Conservation (phyloP, 345 rosid genomes). For the Gossypium ekmanianum region DNA sequence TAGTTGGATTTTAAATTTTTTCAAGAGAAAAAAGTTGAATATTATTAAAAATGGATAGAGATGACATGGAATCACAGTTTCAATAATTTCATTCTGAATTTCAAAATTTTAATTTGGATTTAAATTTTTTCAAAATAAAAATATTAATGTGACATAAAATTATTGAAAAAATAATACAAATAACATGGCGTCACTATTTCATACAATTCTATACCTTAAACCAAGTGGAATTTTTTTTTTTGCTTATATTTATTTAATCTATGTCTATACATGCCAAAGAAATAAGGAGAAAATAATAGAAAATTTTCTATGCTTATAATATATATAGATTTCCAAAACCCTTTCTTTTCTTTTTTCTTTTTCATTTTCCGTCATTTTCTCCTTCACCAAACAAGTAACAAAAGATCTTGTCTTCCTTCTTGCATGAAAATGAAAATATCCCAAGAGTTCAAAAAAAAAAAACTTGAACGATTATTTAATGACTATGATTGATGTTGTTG, state of each 20-base stretch:
- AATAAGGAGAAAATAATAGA: not conserved
- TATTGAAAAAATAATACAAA: too few species aligned
- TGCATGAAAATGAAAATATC: not conserved
- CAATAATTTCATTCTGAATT: too few species aligned
- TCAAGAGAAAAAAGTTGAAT: too few species aligned
- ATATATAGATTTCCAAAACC: not conserved
- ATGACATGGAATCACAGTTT: fast-evolving
- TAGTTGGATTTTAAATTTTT: too few species aligned
- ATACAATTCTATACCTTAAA: too few species aligned
- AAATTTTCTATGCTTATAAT: not conserved
- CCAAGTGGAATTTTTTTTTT: too few species aligned
- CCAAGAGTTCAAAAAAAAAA: not conserved
- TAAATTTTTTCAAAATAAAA: too few species aligned
- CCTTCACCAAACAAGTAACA: not conserved
- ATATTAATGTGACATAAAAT: too few species aligned
- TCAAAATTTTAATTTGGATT: fast-evolving
- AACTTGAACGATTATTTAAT: conserved; percentile 9
- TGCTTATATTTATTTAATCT: not conserved
- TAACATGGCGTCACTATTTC: fast-evolving
- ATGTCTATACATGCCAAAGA: not conserved
- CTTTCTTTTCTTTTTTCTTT: not conserved
- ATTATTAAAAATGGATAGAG: fast-evolving
- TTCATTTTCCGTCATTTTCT: not conserved
- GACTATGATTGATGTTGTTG: conserved; percentile 26
- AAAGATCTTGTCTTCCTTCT: not conserved